Base-by-base conservation (phyloP, 1,284 basidiomycete genomes). In the Melampsora occidentalis region DNA sequence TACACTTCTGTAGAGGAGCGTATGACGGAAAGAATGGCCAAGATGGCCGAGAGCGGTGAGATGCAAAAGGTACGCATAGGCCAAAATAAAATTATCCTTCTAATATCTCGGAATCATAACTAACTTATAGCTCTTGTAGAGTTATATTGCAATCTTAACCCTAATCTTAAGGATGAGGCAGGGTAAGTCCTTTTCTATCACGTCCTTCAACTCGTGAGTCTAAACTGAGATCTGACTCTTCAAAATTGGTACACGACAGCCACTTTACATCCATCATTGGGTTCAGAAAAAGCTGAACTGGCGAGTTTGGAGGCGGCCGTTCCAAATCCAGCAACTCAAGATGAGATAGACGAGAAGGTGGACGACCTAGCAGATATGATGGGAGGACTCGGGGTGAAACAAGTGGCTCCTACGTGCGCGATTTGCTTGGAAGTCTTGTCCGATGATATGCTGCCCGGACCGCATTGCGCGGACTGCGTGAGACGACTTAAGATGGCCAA, bases 1-100 rank as follows among this genome's bases (percentile, higher is more conserved):
- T 99, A 99, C 83, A 83, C 86, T 7, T 87, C 87, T 0, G 86
- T 99, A 2, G 90, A 94, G 82, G 85, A 85, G 61, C 90, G 90
- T 82, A 93, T 95, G 83, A 86, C 87, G 39, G 83, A 87, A 20
- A 88, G 88, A 0, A 88, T 97, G 73, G 88, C 80, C 18, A 78
- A 80, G 53, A 69, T 73, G 62, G n/a, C 49, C 10, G 71, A 39
- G 18, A 35, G 49, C 35, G 64, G 64, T 31, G 42, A 73, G 28
- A 48, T 46, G 10, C n/a, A 91, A 81, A 90, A 89, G 75, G 84
- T 84, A 46, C 78, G 83, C 42, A 76, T 77, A 25, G 20, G 71
- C 67, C 1, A 62, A 59, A 71, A 39, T 39, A 12, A 28, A 46
- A 16, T 46, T 12, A 12, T 5, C 63, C 66, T 64, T 61, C 48